A percentile compares a stretch with the other conserved stretches of the same genome.
Evolutionary conservation across 768 basidiomycete species (phyloP).

Genomic region (Nevesoporus exiguus): DNA sequence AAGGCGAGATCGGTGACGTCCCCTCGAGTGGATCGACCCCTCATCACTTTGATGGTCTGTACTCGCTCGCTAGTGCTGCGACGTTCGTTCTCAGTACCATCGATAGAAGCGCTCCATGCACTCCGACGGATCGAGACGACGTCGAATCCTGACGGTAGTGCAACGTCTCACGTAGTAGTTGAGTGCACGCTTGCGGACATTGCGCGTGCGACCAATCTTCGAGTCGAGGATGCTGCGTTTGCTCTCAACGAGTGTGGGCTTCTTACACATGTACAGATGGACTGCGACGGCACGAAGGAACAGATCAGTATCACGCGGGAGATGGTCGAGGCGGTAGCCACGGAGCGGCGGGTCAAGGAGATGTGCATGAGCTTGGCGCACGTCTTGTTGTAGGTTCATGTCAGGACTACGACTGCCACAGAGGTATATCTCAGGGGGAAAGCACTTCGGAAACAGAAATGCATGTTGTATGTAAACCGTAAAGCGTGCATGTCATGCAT

Average conservation of each 20-base stretch:
- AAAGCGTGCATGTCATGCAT: slow-evolving; percentile 25
- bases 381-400: slow-evolving; percentile 43
- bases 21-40: slow-evolving; percentile 31
- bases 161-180: slow-evolving; percentile 64
- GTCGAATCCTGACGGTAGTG: slow-evolving; percentile 61
- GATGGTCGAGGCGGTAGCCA: slow-evolving; percentile 64
- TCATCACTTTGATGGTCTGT: slow-evolving; percentile 40
- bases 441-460: background rate
- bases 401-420: background rate
- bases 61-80: background rate
- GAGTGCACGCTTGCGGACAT: slow-evolving; percentile 74
- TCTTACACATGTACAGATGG: slow-evolving; percentile 44
- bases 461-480: slow-evolving; percentile 26
- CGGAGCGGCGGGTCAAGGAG: slow-evolving; percentile 66
- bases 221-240: slow-evolving; percentile 83
- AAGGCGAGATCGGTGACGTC: slow-evolving; percentile 57
- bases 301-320: slow-evolving; percentile 58
- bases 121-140: slow-evolving; percentile 57
- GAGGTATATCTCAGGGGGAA: background rate
- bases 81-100: background rate
- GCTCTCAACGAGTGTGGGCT: slow-evolving; percentile 87
- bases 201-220: slow-evolving; percentile 74
- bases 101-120: slow-evolving; percentile 50
- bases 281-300: slow-evolving; percentile 31
- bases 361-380: slow-evolving; percentile 60